phyloP scores from a whole-genome alignment of 1,284 basidiomycete genomes.

The Kalmanozyma brasiliensis region DNA sequence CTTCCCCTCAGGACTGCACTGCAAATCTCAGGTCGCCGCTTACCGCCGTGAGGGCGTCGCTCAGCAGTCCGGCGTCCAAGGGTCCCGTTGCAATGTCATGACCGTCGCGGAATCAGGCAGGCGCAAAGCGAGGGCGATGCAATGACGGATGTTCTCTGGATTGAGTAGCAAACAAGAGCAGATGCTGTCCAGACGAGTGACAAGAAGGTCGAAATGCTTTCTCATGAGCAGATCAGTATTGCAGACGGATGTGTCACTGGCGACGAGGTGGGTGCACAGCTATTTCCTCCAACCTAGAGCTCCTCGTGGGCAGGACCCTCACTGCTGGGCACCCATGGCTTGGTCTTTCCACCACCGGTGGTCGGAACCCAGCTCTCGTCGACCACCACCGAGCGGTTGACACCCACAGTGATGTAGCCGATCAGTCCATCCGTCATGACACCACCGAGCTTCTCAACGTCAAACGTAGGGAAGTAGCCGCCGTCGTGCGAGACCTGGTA shows the following conservation, averaged over 20 bases:
- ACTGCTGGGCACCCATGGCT: slow-evolving; percentile 30
- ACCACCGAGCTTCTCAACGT: slow-evolving; percentile 69
- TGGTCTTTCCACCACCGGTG: slow-evolving; percentile 44
- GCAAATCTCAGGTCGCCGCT: too few species aligned
- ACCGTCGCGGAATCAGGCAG: too few species aligned
- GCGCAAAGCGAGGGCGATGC: slow-evolving; percentile 1
- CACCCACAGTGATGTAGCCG: slow-evolving; percentile 69
- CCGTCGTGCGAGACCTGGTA: slow-evolving; percentile 68
- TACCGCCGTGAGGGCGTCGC: too few species aligned
- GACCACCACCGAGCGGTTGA: slow-evolving; percentile 60
- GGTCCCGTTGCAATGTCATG: too few species aligned
- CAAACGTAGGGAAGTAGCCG: slow-evolving; percentile 69
- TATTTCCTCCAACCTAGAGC: too few species aligned
- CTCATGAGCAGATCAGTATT: neutral
- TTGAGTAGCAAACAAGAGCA: neutral
- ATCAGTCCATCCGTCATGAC: slow-evolving; percentile 70
- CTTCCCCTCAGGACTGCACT: too few species aligned
- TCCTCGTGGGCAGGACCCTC: slow-evolving; percentile 33
- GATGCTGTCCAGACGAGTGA: slow-evolving; percentile 6
- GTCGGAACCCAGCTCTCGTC: slow-evolving; percentile 53
- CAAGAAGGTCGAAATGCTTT: neutral
- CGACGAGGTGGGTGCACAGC: too few species aligned
- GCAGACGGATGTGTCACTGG: too few species aligned
- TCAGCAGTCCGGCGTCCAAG: too few species aligned
- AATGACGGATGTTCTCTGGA: slow-evolving; percentile 2